Conservation (phyloP, 176 grass and related monocot genomes). For the Pontederia paniculata region DNA sequence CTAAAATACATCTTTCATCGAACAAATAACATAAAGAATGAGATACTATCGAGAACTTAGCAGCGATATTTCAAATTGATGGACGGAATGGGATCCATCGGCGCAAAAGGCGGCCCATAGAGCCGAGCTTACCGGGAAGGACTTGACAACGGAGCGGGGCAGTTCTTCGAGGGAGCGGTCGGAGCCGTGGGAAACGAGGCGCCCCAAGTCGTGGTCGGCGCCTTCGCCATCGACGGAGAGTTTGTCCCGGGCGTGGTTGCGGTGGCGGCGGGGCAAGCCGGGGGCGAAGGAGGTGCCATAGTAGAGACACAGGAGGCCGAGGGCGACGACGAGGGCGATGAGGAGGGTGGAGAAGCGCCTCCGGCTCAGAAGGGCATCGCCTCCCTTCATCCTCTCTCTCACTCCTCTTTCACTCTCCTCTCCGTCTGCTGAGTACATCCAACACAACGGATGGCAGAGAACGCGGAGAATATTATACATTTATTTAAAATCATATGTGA, state of each 20-base stretch:
- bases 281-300: conserved; percentile 52
- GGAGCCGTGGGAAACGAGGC: background rate
- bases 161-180: background rate
- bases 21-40: background rate
- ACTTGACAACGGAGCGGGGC: conserved; percentile 23
- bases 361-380: conserved; percentile 11
- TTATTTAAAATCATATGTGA: too few species aligned
- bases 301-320: conserved; percentile 78
- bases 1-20: too few species aligned
- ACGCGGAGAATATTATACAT: too few species aligned
- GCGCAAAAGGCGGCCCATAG: background rate
- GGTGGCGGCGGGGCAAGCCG: conserved; percentile 19
- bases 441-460: too few species aligned
- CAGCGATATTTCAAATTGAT: conserved; percentile 7
- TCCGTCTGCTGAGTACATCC: background rate
- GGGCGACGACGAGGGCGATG: conserved; percentile 27
- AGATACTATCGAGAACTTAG: background rate
- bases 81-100: background rate
- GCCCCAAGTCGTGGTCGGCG: background rate
- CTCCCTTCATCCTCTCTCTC: background rate
- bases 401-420: background rate
- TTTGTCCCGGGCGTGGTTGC: conserved; percentile 17
- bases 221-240: conserved; percentile 18
- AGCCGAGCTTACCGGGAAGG: conserved; percentile 13
- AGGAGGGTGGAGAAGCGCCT: conserved; percentile 47